Percentiles rank a stretch among this genome's conserved stretches.
These are phyloP conservation scores for Auxenochlorella pyrenoidosa DNA, from an alignment of 139 green algal genomes.

Conservation along the genomic window DNA sequence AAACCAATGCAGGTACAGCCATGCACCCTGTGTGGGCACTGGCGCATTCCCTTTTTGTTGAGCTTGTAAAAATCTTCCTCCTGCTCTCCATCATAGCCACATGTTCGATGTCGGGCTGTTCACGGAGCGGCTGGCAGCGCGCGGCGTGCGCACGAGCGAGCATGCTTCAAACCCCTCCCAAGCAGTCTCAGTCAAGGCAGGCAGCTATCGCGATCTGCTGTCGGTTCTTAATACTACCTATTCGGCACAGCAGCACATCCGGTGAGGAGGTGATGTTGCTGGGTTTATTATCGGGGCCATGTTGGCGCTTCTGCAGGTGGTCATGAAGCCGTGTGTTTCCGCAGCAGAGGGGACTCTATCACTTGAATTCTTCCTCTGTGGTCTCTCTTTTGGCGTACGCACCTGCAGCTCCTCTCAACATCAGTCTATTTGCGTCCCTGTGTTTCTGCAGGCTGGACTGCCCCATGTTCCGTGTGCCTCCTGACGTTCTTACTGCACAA, in stretches of 20 bases:
- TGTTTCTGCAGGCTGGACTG: constrained; percentile 21
- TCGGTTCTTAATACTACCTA: neutral
- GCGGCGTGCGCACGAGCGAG: neutral
- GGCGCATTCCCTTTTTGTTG: too few species aligned
- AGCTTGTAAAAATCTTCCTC: too few species aligned
- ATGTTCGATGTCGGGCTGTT: neutral
- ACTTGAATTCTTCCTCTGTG: too few species aligned
- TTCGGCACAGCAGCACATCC: neutral
- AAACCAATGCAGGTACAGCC: too few species aligned
- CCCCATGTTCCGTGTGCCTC: neutral
- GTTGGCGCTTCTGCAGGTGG: too few species aligned
- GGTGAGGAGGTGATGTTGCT: neutral
- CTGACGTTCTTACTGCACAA: neutral
- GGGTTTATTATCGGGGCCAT: too few species aligned
- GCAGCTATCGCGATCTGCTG: neutral
- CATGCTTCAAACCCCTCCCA: neutral
- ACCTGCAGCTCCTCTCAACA: too few species aligned
- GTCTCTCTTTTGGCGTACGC: too few species aligned
- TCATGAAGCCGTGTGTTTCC: too few species aligned
- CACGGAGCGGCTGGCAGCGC: neutral
- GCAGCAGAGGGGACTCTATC: too few species aligned
- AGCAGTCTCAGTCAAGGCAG: neutral
- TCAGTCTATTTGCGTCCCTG: too few species aligned
- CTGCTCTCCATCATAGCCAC: neutral
- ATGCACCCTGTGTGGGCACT: too few species aligned